Conservation (phyloP, 345 rosid species). For the Gossypium thurberi region DNA sequence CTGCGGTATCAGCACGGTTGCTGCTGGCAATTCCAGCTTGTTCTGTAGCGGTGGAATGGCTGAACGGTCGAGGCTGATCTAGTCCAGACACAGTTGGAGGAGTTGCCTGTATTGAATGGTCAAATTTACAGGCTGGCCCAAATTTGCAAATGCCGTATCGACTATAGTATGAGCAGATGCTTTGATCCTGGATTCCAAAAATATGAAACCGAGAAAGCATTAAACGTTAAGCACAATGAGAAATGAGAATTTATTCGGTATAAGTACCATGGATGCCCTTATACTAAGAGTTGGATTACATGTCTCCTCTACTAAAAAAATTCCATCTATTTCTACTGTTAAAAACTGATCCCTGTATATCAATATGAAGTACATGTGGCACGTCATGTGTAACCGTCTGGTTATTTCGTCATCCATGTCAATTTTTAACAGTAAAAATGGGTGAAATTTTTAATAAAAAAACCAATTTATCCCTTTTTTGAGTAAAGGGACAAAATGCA, state of each 20-base stretch:
- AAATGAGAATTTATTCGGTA: not conserved
- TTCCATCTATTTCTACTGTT: too few species aligned
- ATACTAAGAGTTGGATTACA: too few species aligned
- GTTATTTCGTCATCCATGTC: too few species aligned
- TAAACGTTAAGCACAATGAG: not conserved
- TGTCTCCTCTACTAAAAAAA: too few species aligned
- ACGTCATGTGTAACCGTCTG: too few species aligned
- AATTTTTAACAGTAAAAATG: too few species aligned
- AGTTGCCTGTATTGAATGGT: conserved; percentile 49
- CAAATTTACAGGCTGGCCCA: conserved; percentile 86
- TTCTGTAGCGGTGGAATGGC: conserved; percentile 20
- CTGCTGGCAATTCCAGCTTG: conserved; percentile 21
- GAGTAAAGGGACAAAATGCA: too few species aligned
- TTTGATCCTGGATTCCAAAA: conserved; percentile 54
- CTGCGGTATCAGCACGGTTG: conserved; percentile 22
- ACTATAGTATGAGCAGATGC: conserved; percentile 68
- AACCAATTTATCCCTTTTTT: too few species aligned
- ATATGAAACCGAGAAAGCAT: not conserved
- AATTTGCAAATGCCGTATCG: conserved; percentile 93
- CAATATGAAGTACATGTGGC: too few species aligned
- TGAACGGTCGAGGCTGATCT: conserved; percentile 20
- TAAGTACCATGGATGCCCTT: too few species aligned
- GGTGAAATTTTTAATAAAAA: too few species aligned
- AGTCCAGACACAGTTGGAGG: conserved; percentile 19
- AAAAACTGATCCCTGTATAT: too few species aligned